Evolutionary conservation across 2,329 filamentous ascomycete species (phyloP).

Genomic region (Nannizzia gypsea): DNA sequence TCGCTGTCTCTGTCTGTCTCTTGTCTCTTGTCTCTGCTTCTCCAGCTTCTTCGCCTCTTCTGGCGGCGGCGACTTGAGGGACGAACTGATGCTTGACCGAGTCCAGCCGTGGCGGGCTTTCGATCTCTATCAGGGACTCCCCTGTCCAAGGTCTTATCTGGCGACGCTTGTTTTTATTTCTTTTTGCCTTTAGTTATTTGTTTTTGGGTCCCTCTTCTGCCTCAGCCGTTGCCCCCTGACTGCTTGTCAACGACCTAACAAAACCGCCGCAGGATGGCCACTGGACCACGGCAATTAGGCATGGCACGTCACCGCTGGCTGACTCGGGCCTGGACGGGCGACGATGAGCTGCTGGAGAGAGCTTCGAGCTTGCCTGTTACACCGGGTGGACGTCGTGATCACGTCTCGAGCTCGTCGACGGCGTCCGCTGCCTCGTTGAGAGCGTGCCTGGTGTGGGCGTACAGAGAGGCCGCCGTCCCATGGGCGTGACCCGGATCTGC

Average conservation of each 20-base stretch:
- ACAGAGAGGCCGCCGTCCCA: neutral
- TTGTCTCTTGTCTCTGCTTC: neutral
- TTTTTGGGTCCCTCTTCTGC: too few relatives aligned
- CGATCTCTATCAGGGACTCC: neutral
- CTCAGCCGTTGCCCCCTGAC: neutral
- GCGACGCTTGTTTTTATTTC: neutral
- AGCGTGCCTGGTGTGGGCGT: neutral
- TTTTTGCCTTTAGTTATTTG: too few relatives aligned
- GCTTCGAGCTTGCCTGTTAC: neutral
- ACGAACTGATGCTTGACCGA: neutral
- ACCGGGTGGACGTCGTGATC: neutral
- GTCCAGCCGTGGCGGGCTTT: neutral
- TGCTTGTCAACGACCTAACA: neutral
- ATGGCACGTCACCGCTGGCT: neutral
- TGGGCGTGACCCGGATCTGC: constrained; percentile 1
- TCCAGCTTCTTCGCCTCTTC: neutral
- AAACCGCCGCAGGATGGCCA: too few relatives aligned
- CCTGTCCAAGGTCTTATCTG: neutral
- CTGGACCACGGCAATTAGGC: neutral
- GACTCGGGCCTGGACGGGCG: too few relatives aligned
- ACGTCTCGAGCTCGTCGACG: neutral
- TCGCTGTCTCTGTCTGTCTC: neutral
- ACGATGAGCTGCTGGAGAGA: too few relatives aligned
- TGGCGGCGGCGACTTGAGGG: neutral
- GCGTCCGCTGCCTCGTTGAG: too few relatives aligned